These are phyloP conservation scores for Apiosordaria backusii DNA, from an alignment of 495 filamentous ascomycete species.

Conservation along the genomic window DNA sequence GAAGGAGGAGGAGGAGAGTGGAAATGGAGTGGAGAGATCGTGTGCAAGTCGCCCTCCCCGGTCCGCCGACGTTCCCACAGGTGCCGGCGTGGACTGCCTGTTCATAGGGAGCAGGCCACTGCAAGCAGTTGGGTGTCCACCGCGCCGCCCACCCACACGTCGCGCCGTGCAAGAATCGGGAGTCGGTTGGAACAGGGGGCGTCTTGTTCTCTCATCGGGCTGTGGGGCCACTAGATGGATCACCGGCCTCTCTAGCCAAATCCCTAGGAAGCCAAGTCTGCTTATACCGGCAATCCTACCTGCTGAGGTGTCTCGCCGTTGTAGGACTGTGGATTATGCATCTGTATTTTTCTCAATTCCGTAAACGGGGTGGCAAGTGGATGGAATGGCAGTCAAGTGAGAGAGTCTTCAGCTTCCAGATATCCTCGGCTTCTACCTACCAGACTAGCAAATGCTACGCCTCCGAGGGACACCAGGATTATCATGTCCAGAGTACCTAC, in stretches of 20 bases:
- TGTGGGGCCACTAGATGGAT: background rate
- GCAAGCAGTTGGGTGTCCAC: background rate
- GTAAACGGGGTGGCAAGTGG: background rate
- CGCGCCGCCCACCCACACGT: constrained; percentile 3
- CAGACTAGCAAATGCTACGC: background rate
- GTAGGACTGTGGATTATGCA: background rate
- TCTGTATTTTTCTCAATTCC: background rate
- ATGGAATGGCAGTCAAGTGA: too few species aligned
- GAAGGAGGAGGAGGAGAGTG: constrained; percentile 1
- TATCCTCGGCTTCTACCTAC: too few species aligned
- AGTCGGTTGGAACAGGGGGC: background rate
- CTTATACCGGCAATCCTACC: background rate
- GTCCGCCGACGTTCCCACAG: background rate
- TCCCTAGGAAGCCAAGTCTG: background rate
- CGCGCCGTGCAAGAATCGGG: background rate
- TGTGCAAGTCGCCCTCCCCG: background rate
- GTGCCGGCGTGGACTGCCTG: background rate
- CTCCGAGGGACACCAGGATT: too few species aligned
- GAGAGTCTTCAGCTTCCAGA: too few species aligned
- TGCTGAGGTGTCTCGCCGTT: background rate
- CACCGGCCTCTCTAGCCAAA: background rate
- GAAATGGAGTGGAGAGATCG: constrained; percentile 1
- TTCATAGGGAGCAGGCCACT: background rate
- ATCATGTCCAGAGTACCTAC: background rate
- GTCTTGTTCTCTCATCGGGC: background rate